Percentiles rank a stretch among this genome's conserved stretches.
These are phyloP conservation scores for Ganoderma boninense DNA, from an alignment of 1,284 basidiomycete genomes.

Conservation along the genomic window DNA sequence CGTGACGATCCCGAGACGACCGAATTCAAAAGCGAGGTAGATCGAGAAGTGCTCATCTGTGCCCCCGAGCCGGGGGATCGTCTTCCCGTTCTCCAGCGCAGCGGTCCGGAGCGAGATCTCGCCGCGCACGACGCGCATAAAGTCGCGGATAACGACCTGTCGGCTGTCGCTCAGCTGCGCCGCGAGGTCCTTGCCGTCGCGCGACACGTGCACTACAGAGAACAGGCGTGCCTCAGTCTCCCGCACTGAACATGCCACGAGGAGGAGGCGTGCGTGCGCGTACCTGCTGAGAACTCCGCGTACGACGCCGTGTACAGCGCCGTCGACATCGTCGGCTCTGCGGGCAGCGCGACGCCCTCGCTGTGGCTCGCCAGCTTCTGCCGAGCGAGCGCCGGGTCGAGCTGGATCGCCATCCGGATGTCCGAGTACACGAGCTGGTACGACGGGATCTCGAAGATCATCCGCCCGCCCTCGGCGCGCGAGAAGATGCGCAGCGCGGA, in stretches of 20 bases:
- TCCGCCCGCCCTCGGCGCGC: constrained; percentile 52
- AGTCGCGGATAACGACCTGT: constrained; percentile 61
- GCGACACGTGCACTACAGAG: constrained; percentile 64
- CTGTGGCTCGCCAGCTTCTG: constrained; percentile 13
- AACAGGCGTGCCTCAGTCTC: not conserved
- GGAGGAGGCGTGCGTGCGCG: not conserved
- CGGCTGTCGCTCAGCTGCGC: constrained; percentile 52
- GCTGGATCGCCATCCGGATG: constrained; percentile 21
- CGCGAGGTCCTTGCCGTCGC: constrained; percentile 62
- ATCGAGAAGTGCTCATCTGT: constrained; percentile 40
- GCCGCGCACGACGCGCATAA: constrained; percentile 51
- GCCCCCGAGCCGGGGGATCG: constrained; percentile 14
- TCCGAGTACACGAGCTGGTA: constrained; percentile 39
- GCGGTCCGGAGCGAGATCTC: constrained; percentile 46
- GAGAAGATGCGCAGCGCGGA: constrained; percentile 60
- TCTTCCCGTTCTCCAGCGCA: constrained; percentile 53
- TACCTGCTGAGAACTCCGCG: constrained; percentile 28
- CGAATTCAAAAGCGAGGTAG: constrained; percentile 64
- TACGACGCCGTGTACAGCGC: constrained; percentile 26
- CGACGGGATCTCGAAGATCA: constrained; percentile 51
- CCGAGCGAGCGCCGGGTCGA: constrained; percentile 20
- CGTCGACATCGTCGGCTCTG: constrained; percentile 21
- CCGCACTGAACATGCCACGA: not conserved
- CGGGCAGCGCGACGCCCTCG: constrained; percentile 17
- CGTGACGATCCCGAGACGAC: constrained; percentile 57